phyloP scores from a whole-genome alignment of 2,329 filamentous ascomycete species.

The Verticillium klebahnii region DNA sequence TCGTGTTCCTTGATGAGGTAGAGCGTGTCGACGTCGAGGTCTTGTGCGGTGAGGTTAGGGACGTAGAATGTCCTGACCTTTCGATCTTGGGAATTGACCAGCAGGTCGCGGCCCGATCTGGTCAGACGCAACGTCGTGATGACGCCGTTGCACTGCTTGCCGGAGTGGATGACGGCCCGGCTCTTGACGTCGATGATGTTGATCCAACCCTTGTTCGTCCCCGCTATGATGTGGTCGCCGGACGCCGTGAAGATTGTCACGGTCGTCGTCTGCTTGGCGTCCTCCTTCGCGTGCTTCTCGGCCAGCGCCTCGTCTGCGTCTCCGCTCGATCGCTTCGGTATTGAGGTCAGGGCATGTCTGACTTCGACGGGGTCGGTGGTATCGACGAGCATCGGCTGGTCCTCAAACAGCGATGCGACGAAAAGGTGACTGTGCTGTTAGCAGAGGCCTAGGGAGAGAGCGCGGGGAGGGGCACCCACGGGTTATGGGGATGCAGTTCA shows the following conservation, averaged over 20 bases:
- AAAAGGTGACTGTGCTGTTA: constrained; percentile 64
- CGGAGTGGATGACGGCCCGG: constrained; percentile 81
- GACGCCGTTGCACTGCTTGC: constrained; percentile 79
- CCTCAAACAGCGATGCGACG: constrained; percentile 89
- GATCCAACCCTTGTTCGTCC: constrained; percentile 91
- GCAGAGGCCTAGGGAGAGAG: constrained; percentile 1
- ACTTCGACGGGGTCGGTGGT: constrained; percentile 63
- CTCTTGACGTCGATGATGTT: constrained; percentile 88
- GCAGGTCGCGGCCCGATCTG: constrained; percentile 76
- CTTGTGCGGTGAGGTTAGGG: constrained; percentile 65
- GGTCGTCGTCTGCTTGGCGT: constrained; percentile 92
- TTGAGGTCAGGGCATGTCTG: constrained; percentile 75
- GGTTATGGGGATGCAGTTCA: constrained; percentile 86
- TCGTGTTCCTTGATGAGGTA: constrained; percentile 93
- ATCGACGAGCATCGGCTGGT: constrained; percentile 85
- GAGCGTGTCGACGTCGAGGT: constrained; percentile 79
- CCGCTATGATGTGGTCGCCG: constrained; percentile 85
- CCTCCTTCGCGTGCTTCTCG: constrained; percentile 85
- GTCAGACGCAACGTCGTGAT: constrained; percentile 85
- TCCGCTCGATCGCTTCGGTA: constrained; percentile 67
- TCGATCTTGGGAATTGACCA: constrained; percentile 90
- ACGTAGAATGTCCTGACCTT: constrained; percentile 91
- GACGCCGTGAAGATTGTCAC: constrained; percentile 82
- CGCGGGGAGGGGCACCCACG: constrained; percentile 46
- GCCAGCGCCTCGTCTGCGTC: constrained; percentile 65